Base-by-base conservation (phyloP, 169 alveolate species). In the Eimeria acervulina region DNA sequence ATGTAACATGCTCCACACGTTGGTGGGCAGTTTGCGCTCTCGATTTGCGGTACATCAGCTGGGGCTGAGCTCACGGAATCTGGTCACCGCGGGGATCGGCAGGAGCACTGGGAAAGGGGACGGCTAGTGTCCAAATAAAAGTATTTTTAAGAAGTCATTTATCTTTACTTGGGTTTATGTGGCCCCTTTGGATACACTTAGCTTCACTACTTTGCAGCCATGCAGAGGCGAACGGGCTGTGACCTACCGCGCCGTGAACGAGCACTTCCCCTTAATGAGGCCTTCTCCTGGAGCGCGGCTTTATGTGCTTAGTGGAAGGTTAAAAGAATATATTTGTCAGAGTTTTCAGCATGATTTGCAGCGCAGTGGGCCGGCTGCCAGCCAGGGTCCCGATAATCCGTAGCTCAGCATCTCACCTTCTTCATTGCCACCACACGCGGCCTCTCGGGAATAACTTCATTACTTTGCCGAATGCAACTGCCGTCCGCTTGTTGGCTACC, bases 281-380 rank as follows among this genome's bases (percentile, higher is more conserved):
- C 78, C 78, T 6, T 68, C 78, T n/a, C 44, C 78, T 31, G 13
- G 10, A 17, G 2, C 44, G 1, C 6, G 78, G 31, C 26, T 31
- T 68, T 31, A 68, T 10, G 6, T 5, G 31, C 7, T 68, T 31
- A 31, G 31, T 81, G 23, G 1, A 55, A 44, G 51, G 44, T 40
- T 21, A 44, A 26, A 81, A 0, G n/a, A n/a, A 0, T 70, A 47
- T n/a, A 42, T 33, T 47, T 31, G 61, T 15, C 26, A 5, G 72
- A 7, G 26, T 44, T n/a, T 42, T 81, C 70, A 81, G 72, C 90
- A 81, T 81, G 90, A 23, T 38, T 21, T 61, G 87, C 26, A 72
- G 72, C 42, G 72, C 42, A 81, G 90, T 8, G 44, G 33, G 47
- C 51, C 26, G 13, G 31, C 90, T 81, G 72, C 70, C 4, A 3